phyloP scores from a whole-genome alignment of 2,329 filamentous ascomycete species.

The Epichloe hybrida region DNA sequence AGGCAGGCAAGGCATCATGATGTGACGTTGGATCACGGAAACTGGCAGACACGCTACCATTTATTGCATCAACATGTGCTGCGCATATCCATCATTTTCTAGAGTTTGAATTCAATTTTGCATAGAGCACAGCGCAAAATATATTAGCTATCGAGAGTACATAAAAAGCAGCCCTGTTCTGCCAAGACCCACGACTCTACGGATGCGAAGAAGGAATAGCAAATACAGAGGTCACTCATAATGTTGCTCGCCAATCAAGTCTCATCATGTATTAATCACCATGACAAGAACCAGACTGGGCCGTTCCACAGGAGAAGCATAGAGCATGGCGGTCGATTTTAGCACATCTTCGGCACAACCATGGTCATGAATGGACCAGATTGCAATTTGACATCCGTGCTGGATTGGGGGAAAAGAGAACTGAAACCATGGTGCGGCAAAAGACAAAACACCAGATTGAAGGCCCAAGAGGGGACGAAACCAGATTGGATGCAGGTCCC shows the following conservation, averaged over 20 bases:
- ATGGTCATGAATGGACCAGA: constrained; percentile 69
- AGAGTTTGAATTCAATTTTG: background rate
- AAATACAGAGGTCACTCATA: background rate
- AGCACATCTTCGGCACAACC: constrained; percentile 99
- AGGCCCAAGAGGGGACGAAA: too few relatives aligned
- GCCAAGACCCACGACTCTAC: background rate
- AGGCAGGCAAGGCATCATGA: too few relatives aligned
- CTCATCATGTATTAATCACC: background rate
- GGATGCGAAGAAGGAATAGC: background rate
- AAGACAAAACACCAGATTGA: too few relatives aligned
- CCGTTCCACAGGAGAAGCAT: constrained; percentile 13
- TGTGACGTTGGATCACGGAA: too few relatives aligned
- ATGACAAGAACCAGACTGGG: constrained; percentile 4
- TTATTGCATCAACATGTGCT: background rate
- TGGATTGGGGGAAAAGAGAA: constrained; percentile 20
- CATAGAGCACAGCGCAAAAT: background rate
- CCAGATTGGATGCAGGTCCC: background rate
- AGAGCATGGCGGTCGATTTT: constrained; percentile 43
- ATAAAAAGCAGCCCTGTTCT: background rate
- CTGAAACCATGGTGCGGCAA: background rate
- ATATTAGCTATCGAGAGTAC: background rate
- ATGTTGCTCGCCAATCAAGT: constrained; percentile 17
- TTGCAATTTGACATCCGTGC: constrained; percentile 99
- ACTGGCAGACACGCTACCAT: background rate
- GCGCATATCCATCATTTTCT: background rate